These are phyloP conservation scores for Metroxylon sagu DNA, from an alignment of 176 grass and related monocot species.

Conservation along the genomic window DNA sequence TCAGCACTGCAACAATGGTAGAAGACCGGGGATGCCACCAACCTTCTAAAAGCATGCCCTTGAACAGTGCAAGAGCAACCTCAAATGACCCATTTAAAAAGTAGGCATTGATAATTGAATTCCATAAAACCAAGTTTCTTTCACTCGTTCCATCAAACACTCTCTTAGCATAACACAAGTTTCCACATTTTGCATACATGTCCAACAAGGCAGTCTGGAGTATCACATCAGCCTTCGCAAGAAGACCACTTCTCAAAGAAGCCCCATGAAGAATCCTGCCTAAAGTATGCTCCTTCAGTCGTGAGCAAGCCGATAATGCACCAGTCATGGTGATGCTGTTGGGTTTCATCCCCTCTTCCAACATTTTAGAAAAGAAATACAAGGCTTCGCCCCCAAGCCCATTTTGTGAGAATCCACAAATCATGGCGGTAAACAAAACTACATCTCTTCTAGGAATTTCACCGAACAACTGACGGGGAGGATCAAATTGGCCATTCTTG, in stretches of 20 bases:
- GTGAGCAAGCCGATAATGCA: conserved; percentile 8
- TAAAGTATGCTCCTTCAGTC: background rate
- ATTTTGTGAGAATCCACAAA: conserved; percentile 12
- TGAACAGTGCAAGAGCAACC: conserved; percentile 5
- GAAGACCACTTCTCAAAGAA: conserved; percentile 20
- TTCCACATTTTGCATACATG: conserved; percentile 30
- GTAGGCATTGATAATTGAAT: conserved; percentile 11
- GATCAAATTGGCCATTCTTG: background rate
- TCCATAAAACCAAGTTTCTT: conserved; percentile 18
- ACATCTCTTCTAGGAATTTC: conserved; percentile 14
- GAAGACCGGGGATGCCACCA: background rate
- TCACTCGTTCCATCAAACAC: conserved; percentile 2
- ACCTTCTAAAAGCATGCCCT: conserved; percentile 6
- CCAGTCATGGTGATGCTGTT: conserved; percentile 13
- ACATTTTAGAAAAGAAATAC: conserved; percentile 22
- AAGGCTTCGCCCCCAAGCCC: background rate
- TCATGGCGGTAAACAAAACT: conserved; percentile 5
- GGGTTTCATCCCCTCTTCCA: conserved; percentile 17
- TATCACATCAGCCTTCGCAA: conserved; percentile 15
- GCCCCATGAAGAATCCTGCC: conserved; percentile 26
- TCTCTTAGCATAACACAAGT: background rate
- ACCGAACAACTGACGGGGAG: background rate
- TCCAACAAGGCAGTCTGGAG: conserved; percentile 27
- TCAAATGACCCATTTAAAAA: conserved; percentile 5
- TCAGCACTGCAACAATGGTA: background rate